Conservation (phyloP, 768 basidiomycete species). For the Pisolithus microcarpus region DNA sequence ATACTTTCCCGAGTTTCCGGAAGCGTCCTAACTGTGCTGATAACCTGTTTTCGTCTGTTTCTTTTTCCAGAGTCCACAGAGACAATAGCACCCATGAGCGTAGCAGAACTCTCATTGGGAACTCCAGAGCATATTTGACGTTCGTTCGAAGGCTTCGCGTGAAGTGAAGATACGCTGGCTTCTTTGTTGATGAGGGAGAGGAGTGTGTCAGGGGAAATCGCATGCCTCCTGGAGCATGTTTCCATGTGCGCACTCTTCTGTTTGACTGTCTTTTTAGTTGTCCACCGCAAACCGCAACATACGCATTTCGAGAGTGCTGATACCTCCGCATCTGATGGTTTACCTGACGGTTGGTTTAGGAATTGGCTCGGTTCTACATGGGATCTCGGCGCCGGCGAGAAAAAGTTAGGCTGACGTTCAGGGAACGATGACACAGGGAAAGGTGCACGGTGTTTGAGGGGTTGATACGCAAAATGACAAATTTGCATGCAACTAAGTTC, state of each 20-base stretch:
- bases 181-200: constrained; percentile 45
- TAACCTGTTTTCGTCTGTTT: constrained; percentile 29
- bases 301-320: constrained; percentile 50
- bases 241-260: constrained; percentile 66
- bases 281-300: constrained; percentile 62
- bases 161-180: constrained; percentile 20
- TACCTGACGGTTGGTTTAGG: constrained; percentile 19
- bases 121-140: constrained; percentile 2
- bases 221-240: constrained; percentile 58
- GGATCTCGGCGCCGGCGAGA: not conserved
- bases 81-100: constrained; percentile 51
- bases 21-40: constrained; percentile 41
- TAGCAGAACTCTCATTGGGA: constrained; percentile 21
- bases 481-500: constrained; percentile 20
- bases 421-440: not conserved
- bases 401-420: not conserved
- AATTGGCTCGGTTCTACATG: constrained; percentile 8
- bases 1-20: constrained; percentile 40
- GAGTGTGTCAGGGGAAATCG: constrained; percentile 49
- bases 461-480: constrained; percentile 36
- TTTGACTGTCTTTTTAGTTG: constrained; percentile 50
- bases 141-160: constrained; percentile 6
- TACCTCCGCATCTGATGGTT: constrained; percentile 43
- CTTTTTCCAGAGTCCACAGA: constrained; percentile 42
- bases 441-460: not conserved